These are phyloP conservation scores for Mycocentrospora acerina DNA, from an alignment of 2,329 filamentous ascomycete species.

Conservation along the genomic window DNA sequence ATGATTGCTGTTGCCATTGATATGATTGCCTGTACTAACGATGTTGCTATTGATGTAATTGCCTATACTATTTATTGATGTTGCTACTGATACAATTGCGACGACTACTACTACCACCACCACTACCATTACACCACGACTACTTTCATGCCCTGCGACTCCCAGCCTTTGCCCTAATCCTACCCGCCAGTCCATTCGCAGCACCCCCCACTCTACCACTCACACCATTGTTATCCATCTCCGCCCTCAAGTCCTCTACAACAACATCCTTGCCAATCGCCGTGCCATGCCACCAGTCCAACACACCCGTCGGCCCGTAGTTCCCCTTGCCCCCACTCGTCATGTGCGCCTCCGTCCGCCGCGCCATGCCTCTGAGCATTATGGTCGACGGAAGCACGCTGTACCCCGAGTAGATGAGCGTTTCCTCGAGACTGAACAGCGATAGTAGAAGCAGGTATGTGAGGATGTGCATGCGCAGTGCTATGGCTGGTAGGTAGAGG, in stretches of 20 bases:
- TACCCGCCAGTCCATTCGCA: conserved; percentile 31
- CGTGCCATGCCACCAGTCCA: conserved; percentile 45
- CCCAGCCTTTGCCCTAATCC: conserved; percentile 27
- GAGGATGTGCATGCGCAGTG: conserved; percentile 70
- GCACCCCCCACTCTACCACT: conserved; percentile 42
- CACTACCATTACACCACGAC: too few species aligned
- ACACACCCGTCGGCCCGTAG: conserved; percentile 62
- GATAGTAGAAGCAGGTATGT: conserved; percentile 68
- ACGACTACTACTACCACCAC: too few species aligned
- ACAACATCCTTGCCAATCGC: conserved; percentile 56
- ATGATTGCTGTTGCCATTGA: too few species aligned
- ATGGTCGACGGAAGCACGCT: conserved; percentile 60
- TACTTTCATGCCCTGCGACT: conserved; percentile 32
- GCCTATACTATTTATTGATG: too few species aligned
- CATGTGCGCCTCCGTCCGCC: conserved; percentile 61
- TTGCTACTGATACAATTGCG: too few species aligned
- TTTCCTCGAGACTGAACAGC: conserved; percentile 66
- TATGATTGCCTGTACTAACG: too few species aligned
- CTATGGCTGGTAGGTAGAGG: conserved; percentile 63
- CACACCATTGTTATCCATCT: conserved; percentile 58
- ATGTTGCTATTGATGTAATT: too few species aligned
- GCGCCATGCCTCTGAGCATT: conserved; percentile 59
- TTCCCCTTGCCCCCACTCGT: conserved; percentile 59
- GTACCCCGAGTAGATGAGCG: conserved; percentile 69
- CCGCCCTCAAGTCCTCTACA: conserved; percentile 55